Base-by-base conservation (phyloP, 108 stramenopile genomes). In the Pseudonitzschia multistriata region DNA sequence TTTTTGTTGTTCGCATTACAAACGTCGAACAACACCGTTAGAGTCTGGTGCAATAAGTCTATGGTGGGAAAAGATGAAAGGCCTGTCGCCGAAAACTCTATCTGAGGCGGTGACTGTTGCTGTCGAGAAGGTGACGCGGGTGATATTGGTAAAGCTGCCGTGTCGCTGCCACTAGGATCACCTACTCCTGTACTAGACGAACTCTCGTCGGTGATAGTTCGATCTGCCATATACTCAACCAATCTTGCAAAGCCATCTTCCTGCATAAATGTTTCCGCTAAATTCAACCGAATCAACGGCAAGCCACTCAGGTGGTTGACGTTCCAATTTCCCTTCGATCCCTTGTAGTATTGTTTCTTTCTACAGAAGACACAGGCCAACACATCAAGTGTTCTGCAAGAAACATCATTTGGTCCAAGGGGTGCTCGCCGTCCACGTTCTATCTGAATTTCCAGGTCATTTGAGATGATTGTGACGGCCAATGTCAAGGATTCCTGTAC, bases 271-370 rank as follows among this genome's bases (percentile, higher is more conserved):
- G 45, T 71, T 29, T 81, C 77, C 45, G 90, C 88, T 83, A 88
- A 78, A 17, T 78, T 78, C 52, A 81, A 65, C 22, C 94, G 75
- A 14, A 90, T 79, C 29, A 89, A 85, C 0, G 89, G 85, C 22
- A 81, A 63, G 0, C 84, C 81, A n/a, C 57, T 67, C 25, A 76
- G 48, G 56, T 74, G 71, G 55, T 72, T 76, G 35, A 60, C 70
- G 64, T 83, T 82, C 83, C 88, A 88, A 27, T 63, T 76, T 19
- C 73, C 79, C 73, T 90, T 87, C 40, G 56, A 45, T 4, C 83
- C 84, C 67, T 81, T 89, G 88, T 93, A 96, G 66, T 86, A 93
- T 3, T 70, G 36, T 72, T 88, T 92, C 61, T 87, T 90, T 48
- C 79, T 86, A 62, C 84, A 72, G 53, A 96, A 92, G 30, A 91